Base-by-base conservation (phyloP, 192 early-diverging fungal genomes). In the Backusella mclennaniae region DNA sequence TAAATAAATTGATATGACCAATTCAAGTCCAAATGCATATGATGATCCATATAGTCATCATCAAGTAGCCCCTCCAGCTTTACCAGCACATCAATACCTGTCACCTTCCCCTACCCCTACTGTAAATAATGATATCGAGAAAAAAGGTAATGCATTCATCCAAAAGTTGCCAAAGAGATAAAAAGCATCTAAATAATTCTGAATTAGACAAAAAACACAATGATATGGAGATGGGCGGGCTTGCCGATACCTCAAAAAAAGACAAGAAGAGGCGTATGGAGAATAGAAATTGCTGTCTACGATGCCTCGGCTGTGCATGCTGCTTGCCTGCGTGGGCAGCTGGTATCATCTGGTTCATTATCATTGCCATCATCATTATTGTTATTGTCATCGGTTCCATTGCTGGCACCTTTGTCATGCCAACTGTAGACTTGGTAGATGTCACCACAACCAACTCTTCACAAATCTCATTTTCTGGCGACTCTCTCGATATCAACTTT, bases 341-440 rank as follows among this genome's bases (percentile, higher is more conserved):
- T 0, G 67, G 56, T 42, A 71, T 76, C 9, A 12, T 80, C 4
- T 80, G 74, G 73, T 56, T 72, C 17, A 36, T 80, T 38, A 73
- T 80, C 39, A 72, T 80, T 7, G 59, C 31, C 38, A 42, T 78
- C 21, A 80, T 80, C 56, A 84, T 84, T 39, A 76, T 68, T 0
- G n/a, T 86, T 15, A 66, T 71, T 4, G 75, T 86, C 11, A 77
- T 86, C 6, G 67, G 77, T 39, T 17, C 80, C 23, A 81, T 80
- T 8, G 67, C 84, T 21, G 56, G 33, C 41, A 75, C 69, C 19
- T 84, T 83, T 75, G 82, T 79, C 46, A 14, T 81, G 72, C 85
- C 85, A 19, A 78, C 66, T 9, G 35, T 69, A 19, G 35, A 36
- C 39, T 26, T 69, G 23, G 68, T 38, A 69, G 68, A 9, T 41